Conservation (phyloP, 257 asterid genomes). For the Solanum chilense region DNA sequence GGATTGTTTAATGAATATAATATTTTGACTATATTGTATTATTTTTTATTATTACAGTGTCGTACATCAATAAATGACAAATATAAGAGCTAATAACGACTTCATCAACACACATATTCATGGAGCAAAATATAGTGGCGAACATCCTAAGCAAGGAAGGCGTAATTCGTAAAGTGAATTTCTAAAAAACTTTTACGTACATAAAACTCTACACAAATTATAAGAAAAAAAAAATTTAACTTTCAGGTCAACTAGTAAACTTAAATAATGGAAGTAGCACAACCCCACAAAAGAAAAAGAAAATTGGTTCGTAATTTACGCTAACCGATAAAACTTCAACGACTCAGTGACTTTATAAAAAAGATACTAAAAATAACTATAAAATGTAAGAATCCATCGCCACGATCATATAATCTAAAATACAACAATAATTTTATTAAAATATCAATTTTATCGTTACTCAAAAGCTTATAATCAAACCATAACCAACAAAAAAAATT, state of each 20-base stretch:
- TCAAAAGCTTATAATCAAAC: too few relatives aligned
- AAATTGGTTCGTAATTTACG: too few relatives aligned
- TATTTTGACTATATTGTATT: rapidly evolving
- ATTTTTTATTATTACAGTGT: rapidly evolving
- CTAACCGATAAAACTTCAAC: rapidly evolving
- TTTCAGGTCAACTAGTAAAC: background rate
- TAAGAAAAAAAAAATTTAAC: background rate
- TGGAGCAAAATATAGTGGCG: too few relatives aligned
- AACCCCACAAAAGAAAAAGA: too few relatives aligned
- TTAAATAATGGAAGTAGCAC: background rate
- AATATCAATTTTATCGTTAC: background rate
- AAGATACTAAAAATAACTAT: background rate
- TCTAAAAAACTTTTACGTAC: background rate
- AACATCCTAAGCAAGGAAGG: too few relatives aligned
- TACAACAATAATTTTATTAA: too few relatives aligned
- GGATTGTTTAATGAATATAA: too few relatives aligned
- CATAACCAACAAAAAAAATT: too few relatives aligned
- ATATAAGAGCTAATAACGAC: too few relatives aligned
- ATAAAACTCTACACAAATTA: too few relatives aligned
- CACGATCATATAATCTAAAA: background rate
- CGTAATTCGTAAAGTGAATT: too few relatives aligned
- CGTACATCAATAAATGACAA: too few relatives aligned
- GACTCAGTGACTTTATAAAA: background rate
- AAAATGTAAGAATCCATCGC: background rate
- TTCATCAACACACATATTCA: rapidly evolving